These are phyloP conservation scores for Paramecium pentaurelia DNA, from an alignment of 73 alveolate species.

Conservation along the genomic window DNA sequence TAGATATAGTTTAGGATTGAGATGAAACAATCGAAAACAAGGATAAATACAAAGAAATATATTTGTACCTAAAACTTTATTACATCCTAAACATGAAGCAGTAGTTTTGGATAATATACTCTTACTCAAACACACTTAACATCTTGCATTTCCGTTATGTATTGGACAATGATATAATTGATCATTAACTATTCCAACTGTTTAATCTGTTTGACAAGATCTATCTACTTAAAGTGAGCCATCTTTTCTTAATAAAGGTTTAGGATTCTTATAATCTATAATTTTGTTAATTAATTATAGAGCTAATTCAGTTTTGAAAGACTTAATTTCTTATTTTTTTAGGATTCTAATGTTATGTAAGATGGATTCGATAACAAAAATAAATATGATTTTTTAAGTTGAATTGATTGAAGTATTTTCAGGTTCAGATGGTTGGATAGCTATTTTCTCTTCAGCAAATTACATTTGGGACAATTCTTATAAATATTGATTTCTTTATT, in stretches of 20 bases:
- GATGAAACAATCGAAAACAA: constrained; percentile 24
- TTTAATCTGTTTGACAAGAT: neutral
- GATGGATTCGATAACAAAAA: constrained; percentile 2
- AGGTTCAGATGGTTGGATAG: neutral
- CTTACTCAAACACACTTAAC: neutral
- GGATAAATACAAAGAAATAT: constrained; percentile 22
- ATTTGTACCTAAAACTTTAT: neutral
- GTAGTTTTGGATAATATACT: neutral
- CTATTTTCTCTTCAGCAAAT: neutral
- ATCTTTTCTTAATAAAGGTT: neutral
- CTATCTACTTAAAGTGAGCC: neutral
- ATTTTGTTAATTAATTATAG: neutral
- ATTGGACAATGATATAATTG: constrained; percentile 9
- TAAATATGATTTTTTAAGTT: neutral
- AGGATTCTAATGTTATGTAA: neutral
- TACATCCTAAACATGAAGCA: constrained; percentile 1
- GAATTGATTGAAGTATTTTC: neutral
- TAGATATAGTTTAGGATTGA: neutral
- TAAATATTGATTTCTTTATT: neutral
- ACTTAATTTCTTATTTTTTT: neutral
- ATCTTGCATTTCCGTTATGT: constrained; percentile 29
- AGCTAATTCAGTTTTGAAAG: neutral
- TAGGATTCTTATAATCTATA: neutral
- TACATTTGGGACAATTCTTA: neutral
- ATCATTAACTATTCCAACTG: neutral